Conservation (phyloP, 352 stramenopile genomes). For the Pythium rishiriense region DNA sequence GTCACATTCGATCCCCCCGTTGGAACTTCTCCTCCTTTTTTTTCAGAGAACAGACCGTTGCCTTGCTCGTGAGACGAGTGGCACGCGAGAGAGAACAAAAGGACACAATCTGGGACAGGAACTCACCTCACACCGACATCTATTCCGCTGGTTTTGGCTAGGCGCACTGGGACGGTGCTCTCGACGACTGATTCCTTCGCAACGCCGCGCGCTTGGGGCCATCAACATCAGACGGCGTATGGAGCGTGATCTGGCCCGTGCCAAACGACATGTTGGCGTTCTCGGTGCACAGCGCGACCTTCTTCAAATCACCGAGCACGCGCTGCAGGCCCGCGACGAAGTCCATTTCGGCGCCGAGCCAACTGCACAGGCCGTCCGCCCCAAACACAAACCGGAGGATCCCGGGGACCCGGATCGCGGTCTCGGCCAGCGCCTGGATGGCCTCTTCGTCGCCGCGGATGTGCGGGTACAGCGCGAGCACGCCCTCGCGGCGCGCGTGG, state of each 20-base stretch:
- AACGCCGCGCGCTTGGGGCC: too few relatives aligned
- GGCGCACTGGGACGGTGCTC: too few relatives aligned
- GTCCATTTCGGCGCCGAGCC: constrained; percentile 63
- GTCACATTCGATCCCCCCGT: background rate
- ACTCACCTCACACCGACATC: too few relatives aligned
- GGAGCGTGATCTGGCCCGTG: constrained; percentile 50
- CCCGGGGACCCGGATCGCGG: constrained; percentile 37
- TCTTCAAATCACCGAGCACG: constrained; percentile 44
- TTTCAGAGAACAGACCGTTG: too few relatives aligned
- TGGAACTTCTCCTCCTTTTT: too few relatives aligned
- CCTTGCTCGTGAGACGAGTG: too few relatives aligned
- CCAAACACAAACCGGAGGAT: constrained; percentile 65
- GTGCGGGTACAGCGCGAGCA: constrained; percentile 46
- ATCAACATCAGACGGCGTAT: background rate
- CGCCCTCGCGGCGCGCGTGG: constrained; percentile 37
- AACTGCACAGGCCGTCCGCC: constrained; percentile 37
- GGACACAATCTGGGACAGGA: too few relatives aligned
- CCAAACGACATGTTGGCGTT: constrained; percentile 50
- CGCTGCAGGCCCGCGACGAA: constrained; percentile 49
- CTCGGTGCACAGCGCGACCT: constrained; percentile 42
- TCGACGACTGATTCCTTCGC: too few relatives aligned
- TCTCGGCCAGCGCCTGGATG: constrained; percentile 51
- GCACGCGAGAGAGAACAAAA: too few relatives aligned
- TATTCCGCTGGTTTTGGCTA: too few relatives aligned
- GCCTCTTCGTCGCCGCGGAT: constrained; percentile 41